Base-by-base conservation (phyloP, 768 basidiomycete genomes). In the Mrakia hoshinonis region DNA sequence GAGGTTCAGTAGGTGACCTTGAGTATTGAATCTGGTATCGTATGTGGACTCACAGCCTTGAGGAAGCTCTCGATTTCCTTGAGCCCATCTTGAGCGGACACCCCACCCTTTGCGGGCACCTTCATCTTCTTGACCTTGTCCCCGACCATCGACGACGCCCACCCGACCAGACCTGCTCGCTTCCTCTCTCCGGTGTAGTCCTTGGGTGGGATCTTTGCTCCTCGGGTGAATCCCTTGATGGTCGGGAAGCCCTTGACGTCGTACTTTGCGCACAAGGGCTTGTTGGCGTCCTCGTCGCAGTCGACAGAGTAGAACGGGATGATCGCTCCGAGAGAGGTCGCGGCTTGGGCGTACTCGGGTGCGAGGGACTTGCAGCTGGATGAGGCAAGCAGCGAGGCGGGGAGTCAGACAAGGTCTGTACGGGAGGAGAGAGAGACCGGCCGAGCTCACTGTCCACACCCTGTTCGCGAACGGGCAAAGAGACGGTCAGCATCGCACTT, bases 261-360 rank as follows among this genome's bases (percentile, higher is more conserved):
- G 69, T 93, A 89, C 65, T 91, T 87, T 0, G 86, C 85, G 77
- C 94, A 97, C 9, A 97, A 80, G 12, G 82, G 83, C 79, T 89
- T 92, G 80, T 97, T 95, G n/a, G 52, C 22, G 29, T 48, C 34
- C 34, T 85, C 87, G 76, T 96, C 92, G 74, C 93, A 97, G 78
- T 97, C 91, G n/a, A 97, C 85, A 15, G 92, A 91, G 79, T 93
- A 96, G 68, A 89, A 84, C 0, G 92, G 92, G 29, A 97, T 82
- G 34, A 96, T 82, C 3, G 94, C 92, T 71, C 86, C 83, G 9
- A 96, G 83, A 0, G 85, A 87, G 13, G 85, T 79, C 0, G 92
- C 92, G 4, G 91, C 91, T 75, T 89, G 88, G 78, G 85, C 87
- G 76, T 87, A 91, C 77, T 95, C 90, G 0, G 94, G 93, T 7